Evolutionary conservation across 2,329 filamentous ascomycete genomes (phyloP).

Genomic region (Pseudogymnoascus sp.): DNA sequence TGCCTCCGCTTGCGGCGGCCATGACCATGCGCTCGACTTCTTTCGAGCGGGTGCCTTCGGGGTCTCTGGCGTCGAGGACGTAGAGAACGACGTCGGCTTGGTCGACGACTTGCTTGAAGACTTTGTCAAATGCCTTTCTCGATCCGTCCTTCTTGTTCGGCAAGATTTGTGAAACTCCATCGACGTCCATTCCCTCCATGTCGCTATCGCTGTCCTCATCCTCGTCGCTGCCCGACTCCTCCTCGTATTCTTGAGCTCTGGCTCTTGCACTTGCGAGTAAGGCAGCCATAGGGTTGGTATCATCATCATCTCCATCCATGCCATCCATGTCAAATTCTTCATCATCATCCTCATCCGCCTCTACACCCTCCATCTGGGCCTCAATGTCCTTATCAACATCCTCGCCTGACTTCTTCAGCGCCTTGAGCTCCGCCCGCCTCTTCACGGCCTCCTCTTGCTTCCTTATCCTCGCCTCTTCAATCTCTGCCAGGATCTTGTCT

Average conservation of each 20-base stretch:
- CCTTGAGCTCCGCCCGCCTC: constrained; percentile 64
- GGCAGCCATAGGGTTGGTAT: constrained; percentile 84
- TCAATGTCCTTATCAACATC: constrained; percentile 36
- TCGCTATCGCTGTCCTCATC: constrained; percentile 44
- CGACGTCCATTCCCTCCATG: constrained; percentile 37
- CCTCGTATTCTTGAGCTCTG: constrained; percentile 66
- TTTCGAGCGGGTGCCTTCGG: constrained; percentile 80
- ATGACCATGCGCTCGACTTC: constrained; percentile 87
- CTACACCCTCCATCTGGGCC: constrained; percentile 35
- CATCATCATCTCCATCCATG: constrained; percentile 51
- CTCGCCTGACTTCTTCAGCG: constrained; percentile 43
- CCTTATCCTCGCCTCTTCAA: constrained; percentile 75
- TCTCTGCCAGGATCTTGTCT: constrained; percentile 86
- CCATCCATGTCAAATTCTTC: constrained; percentile 42
- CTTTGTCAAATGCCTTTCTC: constrained; percentile 84
- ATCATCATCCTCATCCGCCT: constrained; percentile 39
- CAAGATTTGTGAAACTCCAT: constrained; percentile 42
- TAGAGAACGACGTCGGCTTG: constrained; percentile 86
- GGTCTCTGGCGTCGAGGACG: constrained; percentile 85
- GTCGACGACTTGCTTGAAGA: constrained; percentile 89
- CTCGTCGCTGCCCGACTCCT: constrained; percentile 39
- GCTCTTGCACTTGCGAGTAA: constrained; percentile 74
- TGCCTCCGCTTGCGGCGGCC: constrained; percentile 74
- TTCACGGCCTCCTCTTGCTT: constrained; percentile 73
- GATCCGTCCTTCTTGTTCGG: constrained; percentile 55